phyloP scores from a whole-genome alignment of 306 rosid species.

The Lithocarpus polystachyus region DNA sequence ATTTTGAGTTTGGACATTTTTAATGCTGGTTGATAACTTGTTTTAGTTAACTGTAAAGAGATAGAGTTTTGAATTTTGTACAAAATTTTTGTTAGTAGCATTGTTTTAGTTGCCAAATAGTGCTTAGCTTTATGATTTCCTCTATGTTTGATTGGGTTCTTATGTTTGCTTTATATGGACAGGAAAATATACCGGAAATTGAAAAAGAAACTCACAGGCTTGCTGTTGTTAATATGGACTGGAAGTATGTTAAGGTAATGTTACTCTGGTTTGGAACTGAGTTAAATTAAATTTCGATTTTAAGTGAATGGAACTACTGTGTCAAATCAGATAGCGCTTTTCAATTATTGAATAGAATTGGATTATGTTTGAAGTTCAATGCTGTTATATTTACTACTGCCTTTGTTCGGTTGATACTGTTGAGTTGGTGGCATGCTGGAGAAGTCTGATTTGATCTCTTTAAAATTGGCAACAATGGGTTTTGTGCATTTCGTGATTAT shows the following conservation, averaged over 20 bases:
- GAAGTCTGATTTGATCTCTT: neutral
- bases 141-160: neutral
- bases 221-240: constrained; percentile 88
- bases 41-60: neutral
- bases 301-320: neutral
- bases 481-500: neutral
- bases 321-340: neutral
- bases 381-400: neutral
- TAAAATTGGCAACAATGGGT: neutral
- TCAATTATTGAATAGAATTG: neutral
- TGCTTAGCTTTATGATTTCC: neutral
- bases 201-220: constrained; percentile 72
- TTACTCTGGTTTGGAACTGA: neutral
- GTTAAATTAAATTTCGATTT: neutral
- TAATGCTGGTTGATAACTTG: neutral
- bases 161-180: neutral
- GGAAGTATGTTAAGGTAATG: constrained; percentile 81
- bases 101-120: neutral
- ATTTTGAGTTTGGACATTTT: neutral
- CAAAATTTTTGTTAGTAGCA: too few relatives aligned
- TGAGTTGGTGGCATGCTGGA: neutral
- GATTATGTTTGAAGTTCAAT: neutral
- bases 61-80: too few relatives aligned
- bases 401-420: neutral
- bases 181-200: constrained; percentile 58